Conservation (phyloP, 1,284 basidiomycete genomes). For the Naganishia sp. region DNA sequence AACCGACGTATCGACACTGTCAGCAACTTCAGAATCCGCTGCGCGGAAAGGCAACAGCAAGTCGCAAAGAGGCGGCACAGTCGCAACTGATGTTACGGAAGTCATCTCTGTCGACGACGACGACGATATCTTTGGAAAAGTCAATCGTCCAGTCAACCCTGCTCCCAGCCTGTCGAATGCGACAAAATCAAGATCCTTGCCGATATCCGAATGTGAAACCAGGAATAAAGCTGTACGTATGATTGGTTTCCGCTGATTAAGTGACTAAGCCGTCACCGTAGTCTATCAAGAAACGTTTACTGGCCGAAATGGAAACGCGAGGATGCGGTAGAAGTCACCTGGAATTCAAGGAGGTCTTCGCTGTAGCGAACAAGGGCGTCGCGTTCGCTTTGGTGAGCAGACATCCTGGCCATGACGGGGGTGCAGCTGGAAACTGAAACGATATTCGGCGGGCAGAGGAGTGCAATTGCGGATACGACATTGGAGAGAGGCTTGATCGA, state of each 20-base stretch:
- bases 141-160: constrained; percentile 14
- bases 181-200: neutral
- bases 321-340: constrained; percentile 42
- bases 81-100: neutral
- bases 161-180: neutral
- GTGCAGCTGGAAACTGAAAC: neutral
- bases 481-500: constrained; percentile 44
- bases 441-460: constrained; percentile 3
- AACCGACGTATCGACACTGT: too few species aligned
- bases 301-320: constrained; percentile 42
- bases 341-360: constrained; percentile 50
- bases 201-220: constrained; percentile 17
- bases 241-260: neutral
- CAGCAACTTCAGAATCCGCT: neutral
- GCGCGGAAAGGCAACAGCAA: neutral
- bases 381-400: constrained; percentile 50
- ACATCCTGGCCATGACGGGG: too few species aligned
- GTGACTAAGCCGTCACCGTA: constrained; percentile 19
- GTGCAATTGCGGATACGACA: constrained; percentile 12
- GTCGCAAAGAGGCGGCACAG: neutral
- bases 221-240: constrained; percentile 49
- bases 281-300: constrained; percentile 48
- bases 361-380: constrained; percentile 45
- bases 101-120: constrained; percentile 29
- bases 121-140: constrained; percentile 49